phyloP scores from a whole-genome alignment of 2,329 filamentous ascomycete genomes.

The Colletotrichum camelliae region DNA sequence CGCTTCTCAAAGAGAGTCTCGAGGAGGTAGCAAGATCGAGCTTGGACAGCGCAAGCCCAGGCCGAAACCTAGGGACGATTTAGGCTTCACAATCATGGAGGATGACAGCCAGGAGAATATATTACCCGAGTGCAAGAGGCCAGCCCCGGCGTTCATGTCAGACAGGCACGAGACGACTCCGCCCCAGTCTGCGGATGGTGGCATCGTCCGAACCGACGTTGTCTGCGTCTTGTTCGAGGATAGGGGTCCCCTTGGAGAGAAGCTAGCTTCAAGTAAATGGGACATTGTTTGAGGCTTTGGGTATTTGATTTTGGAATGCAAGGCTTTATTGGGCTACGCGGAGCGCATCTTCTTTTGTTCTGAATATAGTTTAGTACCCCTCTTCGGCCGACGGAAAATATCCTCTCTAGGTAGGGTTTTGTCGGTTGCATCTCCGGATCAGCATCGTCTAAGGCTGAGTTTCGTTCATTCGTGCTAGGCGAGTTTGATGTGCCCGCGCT shows the following conservation, averaged over 20 bases:
- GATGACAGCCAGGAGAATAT: constrained; percentile 23
- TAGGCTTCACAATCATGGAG: constrained; percentile 21
- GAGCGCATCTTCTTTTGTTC: neutral
- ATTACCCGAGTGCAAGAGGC: neutral
- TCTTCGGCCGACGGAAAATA: neutral
- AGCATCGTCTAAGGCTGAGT: neutral
- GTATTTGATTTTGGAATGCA: neutral
- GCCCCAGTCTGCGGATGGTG: neutral
- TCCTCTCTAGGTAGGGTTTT: neutral
- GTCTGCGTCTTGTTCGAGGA: constrained; percentile 10
- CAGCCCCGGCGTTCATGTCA: neutral
- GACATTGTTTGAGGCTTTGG: neutral
- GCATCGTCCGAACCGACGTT: constrained; percentile 12
- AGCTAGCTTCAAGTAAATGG: neutral
- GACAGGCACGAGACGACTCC: neutral
- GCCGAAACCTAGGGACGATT: constrained; percentile 8
- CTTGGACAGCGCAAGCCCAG: constrained; percentile 16
- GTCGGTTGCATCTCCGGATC: neutral
- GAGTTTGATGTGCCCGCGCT: neutral
- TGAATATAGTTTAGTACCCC: neutral
- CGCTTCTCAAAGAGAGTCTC: neutral
- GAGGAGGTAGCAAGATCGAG: neutral
- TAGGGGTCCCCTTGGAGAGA: neutral
- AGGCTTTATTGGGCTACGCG: neutral
- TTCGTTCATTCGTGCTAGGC: neutral